These are phyloP conservation scores for Inga laurina DNA, from an alignment of 306 rosid species.

Conservation along the genomic window DNA sequence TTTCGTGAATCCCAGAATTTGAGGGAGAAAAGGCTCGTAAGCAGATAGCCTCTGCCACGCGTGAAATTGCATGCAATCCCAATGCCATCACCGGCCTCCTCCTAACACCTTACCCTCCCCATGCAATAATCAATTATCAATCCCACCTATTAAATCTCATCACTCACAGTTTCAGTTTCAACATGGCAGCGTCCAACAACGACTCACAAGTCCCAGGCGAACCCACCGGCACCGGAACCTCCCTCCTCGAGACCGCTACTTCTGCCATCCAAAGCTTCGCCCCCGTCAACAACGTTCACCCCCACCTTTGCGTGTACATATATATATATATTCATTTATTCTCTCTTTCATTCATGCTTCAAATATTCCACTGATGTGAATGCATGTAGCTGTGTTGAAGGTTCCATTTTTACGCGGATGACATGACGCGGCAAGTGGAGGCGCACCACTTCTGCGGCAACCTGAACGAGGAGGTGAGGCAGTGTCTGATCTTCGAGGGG, in stretches of 20 bases:
- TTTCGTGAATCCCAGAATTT: neutral
- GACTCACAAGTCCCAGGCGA: slow-evolving; percentile 47
- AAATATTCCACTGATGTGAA: neutral
- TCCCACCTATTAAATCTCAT: neutral
- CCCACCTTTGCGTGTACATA: slow-evolving; percentile 81
- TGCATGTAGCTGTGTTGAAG: slow-evolving; percentile 13
- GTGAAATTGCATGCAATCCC: neutral
- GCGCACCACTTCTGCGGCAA: slow-evolving; percentile 85
- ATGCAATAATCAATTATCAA: neutral
- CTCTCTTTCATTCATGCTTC: neutral
- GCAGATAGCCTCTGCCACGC: neutral
- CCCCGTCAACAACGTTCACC: slow-evolving; percentile 79
- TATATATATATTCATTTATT: too few relatives aligned
- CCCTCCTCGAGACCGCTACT: slow-evolving; percentile 60
- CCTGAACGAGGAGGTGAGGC: slow-evolving; percentile 68
- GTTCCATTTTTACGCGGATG: slow-evolving; percentile 73
- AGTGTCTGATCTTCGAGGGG: slow-evolving; percentile 48
- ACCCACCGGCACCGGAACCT: slow-evolving; percentile 45
- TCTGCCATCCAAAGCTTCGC: slow-evolving; percentile 64
- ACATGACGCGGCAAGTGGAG: slow-evolving; percentile 86
- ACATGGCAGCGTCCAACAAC: neutral
- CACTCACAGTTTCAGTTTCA: neutral
- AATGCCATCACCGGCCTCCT: neutral
- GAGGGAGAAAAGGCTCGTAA: neutral
- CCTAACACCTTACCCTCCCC: neutral